These are phyloP conservation scores for Acanthamoeba lenticulata DNA, from an alignment of 208 protist species.

Conservation along the genomic window DNA sequence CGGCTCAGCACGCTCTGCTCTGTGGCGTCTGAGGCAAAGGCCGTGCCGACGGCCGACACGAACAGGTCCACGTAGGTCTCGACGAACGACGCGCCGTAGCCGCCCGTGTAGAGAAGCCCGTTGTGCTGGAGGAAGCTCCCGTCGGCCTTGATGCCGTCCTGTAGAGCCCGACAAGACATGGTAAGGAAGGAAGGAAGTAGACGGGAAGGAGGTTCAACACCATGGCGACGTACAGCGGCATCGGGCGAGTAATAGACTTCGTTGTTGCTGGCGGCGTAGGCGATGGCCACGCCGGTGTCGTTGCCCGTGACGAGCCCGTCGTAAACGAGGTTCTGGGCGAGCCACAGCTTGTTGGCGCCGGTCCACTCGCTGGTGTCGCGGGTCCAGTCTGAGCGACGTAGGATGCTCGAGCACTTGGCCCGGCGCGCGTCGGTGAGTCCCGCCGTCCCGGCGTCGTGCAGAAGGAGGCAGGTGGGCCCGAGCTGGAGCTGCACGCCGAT, in stretches of 20 bases:
- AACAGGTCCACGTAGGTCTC: neutral
- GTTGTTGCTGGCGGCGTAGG: neutral
- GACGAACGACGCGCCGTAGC: neutral
- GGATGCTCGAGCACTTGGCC: neutral
- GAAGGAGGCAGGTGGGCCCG: neutral
- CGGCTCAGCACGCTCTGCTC: neutral
- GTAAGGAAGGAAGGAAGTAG: neutral
- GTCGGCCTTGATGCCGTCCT: conserved; percentile 21
- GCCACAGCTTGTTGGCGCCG: conserved; percentile 44
- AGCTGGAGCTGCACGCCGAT: conserved; percentile 33
- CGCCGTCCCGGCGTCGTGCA: neutral
- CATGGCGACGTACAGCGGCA: neutral
- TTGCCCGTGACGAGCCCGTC: neutral
- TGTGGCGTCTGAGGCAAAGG: neutral
- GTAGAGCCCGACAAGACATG: neutral
- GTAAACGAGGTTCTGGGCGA: conserved; percentile 12
- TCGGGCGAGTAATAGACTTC: conserved; percentile 18
- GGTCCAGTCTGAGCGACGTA: neutral
- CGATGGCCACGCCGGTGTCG: neutral
- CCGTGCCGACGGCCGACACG: neutral
- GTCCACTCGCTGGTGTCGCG: no score
- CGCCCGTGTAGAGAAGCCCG: conserved; percentile 9
- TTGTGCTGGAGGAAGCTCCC: conserved; percentile 17
- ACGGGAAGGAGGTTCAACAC: neutral
- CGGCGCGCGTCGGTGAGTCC: neutral